Conservation (phyloP, 257 asterid species). For the Salvia hispanica region DNA sequence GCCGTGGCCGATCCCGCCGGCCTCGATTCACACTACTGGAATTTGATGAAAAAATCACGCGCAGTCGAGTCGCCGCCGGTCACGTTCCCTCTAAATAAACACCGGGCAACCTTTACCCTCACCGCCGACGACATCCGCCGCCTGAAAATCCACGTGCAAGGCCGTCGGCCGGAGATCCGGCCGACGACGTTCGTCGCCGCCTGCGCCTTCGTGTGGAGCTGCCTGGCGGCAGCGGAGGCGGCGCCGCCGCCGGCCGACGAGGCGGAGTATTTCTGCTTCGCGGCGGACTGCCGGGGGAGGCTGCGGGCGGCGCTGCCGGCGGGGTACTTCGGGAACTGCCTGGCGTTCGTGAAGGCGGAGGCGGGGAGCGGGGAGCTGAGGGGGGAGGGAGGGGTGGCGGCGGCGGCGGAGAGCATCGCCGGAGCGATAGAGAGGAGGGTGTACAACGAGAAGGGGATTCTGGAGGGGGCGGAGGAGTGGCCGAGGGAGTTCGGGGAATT, state of each 20-base stretch:
- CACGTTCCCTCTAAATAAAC: conserved; percentile 33
- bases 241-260: conserved; percentile 34
- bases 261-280: conserved; percentile 41
- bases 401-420: conserved; percentile 36
- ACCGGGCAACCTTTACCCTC: conserved; percentile 44
- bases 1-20: conserved; percentile 42
- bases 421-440: conserved; percentile 37
- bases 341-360: conserved; percentile 39
- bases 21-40: conserved; percentile 42
- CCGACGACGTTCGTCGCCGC: conserved; percentile 41
- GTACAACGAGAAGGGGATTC: conserved; percentile 42
- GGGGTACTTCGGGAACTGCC: conserved; percentile 50
- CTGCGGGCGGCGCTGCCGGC: conserved; percentile 45
- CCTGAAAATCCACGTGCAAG: conserved; percentile 31
- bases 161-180: conserved; percentile 34
- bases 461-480: conserved; percentile 46
- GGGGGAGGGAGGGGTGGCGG: conserved; percentile 36
- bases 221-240: conserved; percentile 36
- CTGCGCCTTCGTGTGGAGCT: conserved; percentile 46
- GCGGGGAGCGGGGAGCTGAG: conserved; percentile 33
- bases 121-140: conserved; percentile 38
- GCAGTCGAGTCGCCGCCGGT: conserved; percentile 36
- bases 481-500: conserved; percentile 40
- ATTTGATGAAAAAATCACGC: conserved; percentile 28
- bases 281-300: conserved; percentile 53